Evolutionary conservation across 2,329 filamentous ascomycete species (phyloP), one percentile per base, ranked within the genome.

Genomic region (Xylariomycetidae sp.): DNA sequence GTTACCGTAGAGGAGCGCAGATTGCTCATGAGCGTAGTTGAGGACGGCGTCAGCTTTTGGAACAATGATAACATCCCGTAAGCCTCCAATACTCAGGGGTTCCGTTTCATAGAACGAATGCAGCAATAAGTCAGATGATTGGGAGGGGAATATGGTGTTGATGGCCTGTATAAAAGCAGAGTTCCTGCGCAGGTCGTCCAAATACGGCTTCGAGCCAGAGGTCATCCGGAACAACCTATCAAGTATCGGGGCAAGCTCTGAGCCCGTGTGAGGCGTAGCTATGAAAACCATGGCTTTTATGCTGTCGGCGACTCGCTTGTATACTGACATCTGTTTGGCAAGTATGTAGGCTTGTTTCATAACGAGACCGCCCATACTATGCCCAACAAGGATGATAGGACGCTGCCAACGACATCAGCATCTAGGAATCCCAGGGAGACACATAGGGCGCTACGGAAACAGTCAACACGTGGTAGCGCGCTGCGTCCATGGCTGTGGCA

Each of bases 351-450:
- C 51, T 36, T 54, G 54, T 30, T 59, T 60, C 11, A 60, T 56
- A 2, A 62, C 48, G 10, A 62, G 42, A 6, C 56, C 55, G 3
- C 57, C 58, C 46, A 62, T 53, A 19, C 57, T 61, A 36, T 63
- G 59, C 2, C 53, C 58, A 12, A 62, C 38, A n/a, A 52, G 38
- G 4, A 61, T 42, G 6, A 61, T 52, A 2, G 39, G 44, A 5
- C 42, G 48, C 30, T 42, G n/a, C n/a, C n/a, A n/a, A n/a, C n/a
- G n/a, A n/a, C n/a, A n/a, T n/a, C n/a, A n/a, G n/a, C n/a, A n/a
- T n/a, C n/a, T n/a, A n/a, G n/a, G n/a, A n/a, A n/a, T n/a, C n/a
- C n/a, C n/a, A n/a, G n/a, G n/a, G n/a, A n/a, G n/a, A n/a, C n/a
- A n/a, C n/a, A n/a, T n/a, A n/a, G n/a, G n/a, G n/a, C n/a, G n/a